Conservation (phyloP, 345 rosid genomes). For the Populus pruinosa region DNA sequence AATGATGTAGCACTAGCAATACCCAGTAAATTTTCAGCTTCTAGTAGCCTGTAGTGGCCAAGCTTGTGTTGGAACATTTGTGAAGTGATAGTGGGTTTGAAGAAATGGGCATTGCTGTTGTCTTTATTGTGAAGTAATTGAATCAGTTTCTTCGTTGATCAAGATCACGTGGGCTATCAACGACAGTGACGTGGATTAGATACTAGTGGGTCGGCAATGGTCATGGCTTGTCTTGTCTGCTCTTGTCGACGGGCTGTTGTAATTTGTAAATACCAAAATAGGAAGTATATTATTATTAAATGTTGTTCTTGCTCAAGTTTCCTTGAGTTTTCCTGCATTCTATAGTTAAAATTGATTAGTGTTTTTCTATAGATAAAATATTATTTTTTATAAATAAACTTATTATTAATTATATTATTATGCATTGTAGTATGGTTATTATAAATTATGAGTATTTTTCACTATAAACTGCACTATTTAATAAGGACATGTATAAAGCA, state of each 20-base stretch:
- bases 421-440: no score
- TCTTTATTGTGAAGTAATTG: not conserved
- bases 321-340: no score
- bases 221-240: conserved; percentile 1
- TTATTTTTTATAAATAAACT: no score
- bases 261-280: not conserved
- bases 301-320: no score
- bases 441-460: no score
- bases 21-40: not conserved
- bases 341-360: no score
- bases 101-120: not conserved
- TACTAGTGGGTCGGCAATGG: not conserved
- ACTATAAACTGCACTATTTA: no score
- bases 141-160: not conserved
- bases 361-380: no score
- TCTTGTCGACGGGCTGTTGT: not conserved
- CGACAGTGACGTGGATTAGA: not conserved
- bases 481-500: no score
- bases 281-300: no score
- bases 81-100: not conserved
- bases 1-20: not conserved
- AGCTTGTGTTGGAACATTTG: not conserved
- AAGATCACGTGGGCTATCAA: conserved; percentile 12
- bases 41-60: not conserved
- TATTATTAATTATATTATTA: no score